A percentile compares a stretch with the other conserved stretches of the same genome.
Evolutionary conservation across 2,329 filamentous ascomycete genomes (phyloP).

Genomic region (Colletotrichum somersetense): DNA sequence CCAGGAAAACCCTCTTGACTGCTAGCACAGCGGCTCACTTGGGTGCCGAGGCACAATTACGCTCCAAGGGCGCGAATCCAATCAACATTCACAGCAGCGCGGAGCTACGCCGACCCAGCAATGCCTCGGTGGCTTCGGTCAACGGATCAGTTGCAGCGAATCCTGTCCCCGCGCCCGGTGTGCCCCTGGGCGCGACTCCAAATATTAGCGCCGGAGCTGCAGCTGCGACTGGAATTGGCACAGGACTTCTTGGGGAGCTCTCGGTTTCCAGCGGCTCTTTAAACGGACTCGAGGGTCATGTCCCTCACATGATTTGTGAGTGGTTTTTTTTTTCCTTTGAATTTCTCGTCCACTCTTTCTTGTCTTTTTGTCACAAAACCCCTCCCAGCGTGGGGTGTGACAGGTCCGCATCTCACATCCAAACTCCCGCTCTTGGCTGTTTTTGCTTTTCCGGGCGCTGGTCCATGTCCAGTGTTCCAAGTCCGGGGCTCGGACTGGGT

Average conservation of each 20-base stretch:
- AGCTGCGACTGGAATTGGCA: slow-evolving; percentile 40
- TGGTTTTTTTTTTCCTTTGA: not conserved
- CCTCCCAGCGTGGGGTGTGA: slow-evolving; percentile 2
- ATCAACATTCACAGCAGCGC: slow-evolving; percentile 53
- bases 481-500: slow-evolving; percentile 36
- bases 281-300: slow-evolving; percentile 56
- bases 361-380: not conserved
- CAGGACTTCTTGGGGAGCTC: slow-evolving; percentile 35
- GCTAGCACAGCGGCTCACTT: slow-evolving; percentile 53
- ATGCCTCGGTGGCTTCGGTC: slow-evolving; percentile 46
- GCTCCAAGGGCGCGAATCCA: slow-evolving; percentile 53
- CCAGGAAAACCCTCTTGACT: slow-evolving; percentile 60
- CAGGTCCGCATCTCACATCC: slow-evolving; percentile 10
- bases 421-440: slow-evolving; percentile 7
- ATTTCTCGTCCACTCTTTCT: not conserved
- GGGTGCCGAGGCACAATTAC: slow-evolving; percentile 61
- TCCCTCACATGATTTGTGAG: slow-evolving; percentile 64
- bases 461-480: slow-evolving; percentile 27
- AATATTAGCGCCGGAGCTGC: slow-evolving; percentile 24
- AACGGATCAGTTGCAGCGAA: slow-evolving; percentile 43
- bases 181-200: slow-evolving; percentile 25
- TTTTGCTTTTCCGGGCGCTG: slow-evolving; percentile 22
- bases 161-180: slow-evolving; percentile 16
- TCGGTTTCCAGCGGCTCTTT: slow-evolving; percentile 37
- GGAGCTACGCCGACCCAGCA: slow-evolving; percentile 55